Evolutionary conservation across 805 yeast species (phyloP).

Genomic region (Saturnispora gosingensis): DNA sequence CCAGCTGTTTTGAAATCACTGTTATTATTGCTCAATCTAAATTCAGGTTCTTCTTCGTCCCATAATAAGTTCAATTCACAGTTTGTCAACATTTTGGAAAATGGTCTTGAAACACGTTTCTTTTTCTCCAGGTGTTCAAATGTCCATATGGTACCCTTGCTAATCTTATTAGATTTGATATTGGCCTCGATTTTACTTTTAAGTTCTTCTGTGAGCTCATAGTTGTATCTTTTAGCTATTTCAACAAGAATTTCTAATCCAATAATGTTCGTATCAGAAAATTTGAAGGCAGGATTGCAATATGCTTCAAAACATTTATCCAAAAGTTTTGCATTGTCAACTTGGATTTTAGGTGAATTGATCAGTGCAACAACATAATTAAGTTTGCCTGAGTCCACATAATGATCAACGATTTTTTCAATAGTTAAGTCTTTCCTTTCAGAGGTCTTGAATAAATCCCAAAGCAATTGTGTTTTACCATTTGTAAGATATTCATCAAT

Average conservation of each 20-base stretch:
- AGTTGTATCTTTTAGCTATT: neutral
- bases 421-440: neutral
- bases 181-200: neutral
- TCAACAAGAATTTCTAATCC: slow-evolving; percentile 1
- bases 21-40: neutral
- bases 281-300: neutral
- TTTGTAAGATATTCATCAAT: neutral
- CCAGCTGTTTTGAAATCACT: neutral
- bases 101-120: neutral
- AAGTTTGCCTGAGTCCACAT: neutral
- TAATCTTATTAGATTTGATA: neutral
- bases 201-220: neutral
- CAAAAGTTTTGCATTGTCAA: neutral
- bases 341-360: neutral
- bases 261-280: neutral
- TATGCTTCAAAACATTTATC: neutral
- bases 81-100: neutral
- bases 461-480: neutral
- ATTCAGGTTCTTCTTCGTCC: neutral
- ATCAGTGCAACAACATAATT: neutral
- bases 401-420: neutral
- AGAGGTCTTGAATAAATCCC: neutral
- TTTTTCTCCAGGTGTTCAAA: neutral
- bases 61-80: neutral
- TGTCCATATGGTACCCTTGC: neutral